Percentiles rank a stretch among this genome's conserved stretches.
These are phyloP conservation scores for Gnomoniopsis smithogilvyi DNA, from an alignment of 2,329 filamentous ascomycete species.

Conservation along the genomic window DNA sequence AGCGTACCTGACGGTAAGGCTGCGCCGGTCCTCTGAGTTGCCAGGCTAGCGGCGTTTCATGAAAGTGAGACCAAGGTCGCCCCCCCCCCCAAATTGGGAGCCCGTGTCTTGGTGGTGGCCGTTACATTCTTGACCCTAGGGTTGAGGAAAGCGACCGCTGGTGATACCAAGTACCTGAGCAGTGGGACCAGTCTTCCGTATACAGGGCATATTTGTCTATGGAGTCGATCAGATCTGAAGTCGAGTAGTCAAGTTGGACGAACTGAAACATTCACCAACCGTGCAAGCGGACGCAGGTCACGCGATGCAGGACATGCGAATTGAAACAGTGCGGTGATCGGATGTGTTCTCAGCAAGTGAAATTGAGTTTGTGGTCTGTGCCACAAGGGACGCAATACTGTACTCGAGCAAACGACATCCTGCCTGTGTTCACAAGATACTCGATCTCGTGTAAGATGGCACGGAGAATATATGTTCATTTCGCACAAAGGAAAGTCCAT, in stretches of 20 bases:
- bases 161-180: too few relatives aligned
- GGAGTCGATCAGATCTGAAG: not conserved
- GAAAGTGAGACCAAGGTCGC: not conserved
- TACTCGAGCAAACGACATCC: not conserved
- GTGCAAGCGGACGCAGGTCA: not conserved
- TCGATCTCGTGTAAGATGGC: not conserved
- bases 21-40: not conserved
- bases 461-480: not conserved
- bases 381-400: not conserved
- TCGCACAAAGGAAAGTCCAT: not conserved
- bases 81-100: not conserved
- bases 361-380: not conserved
- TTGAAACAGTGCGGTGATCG: too few relatives aligned
- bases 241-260: not conserved
- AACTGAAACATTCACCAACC: not conserved
- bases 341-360: not conserved
- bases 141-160: too few relatives aligned
- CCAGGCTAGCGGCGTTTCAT: conserved; percentile 3
- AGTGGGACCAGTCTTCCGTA: not conserved
- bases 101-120: not conserved
- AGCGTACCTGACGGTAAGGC: not conserved
- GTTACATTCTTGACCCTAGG: too few relatives aligned
- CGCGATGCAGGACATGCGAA: not conserved
- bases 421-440: not conserved
- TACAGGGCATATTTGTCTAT: too few relatives aligned